Evolutionary conservation across 495 filamentous ascomycete genomes (phyloP).

Genomic region (Articulospora tetracladia): DNA sequence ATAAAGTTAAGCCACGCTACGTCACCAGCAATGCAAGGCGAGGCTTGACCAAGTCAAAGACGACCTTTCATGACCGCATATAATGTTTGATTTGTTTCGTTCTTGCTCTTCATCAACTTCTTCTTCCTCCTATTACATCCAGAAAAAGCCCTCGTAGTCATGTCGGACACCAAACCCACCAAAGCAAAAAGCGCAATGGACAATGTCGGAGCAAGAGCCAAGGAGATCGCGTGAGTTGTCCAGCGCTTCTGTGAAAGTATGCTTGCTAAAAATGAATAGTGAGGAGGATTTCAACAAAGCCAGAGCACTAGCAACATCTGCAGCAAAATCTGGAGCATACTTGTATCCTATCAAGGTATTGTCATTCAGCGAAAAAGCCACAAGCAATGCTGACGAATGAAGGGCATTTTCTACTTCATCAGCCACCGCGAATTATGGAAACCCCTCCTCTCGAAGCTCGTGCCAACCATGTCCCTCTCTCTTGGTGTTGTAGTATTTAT

Average conservation of each 20-base stretch:
- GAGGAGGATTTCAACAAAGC: conserved; percentile 55
- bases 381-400: not conserved
- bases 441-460: conserved; percentile 66
- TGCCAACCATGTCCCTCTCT: conserved; percentile 67
- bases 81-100: too few species aligned
- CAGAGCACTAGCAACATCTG: conserved; percentile 51
- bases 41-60: not conserved
- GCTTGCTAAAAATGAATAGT: conserved; percentile 26
- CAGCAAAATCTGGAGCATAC: conserved; percentile 71
- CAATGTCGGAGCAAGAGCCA: conserved; percentile 35
- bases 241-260: not conserved
- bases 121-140: too few species aligned
- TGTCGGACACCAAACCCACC: not conserved
- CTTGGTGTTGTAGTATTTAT: conserved; percentile 46
- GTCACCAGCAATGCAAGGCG: not conserved
- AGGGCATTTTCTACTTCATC: conserved; percentile 80
- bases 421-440: conserved; percentile 59
- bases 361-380: not conserved
- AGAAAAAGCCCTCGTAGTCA: not conserved
- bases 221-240: conserved; percentile 44
- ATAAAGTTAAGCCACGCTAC: not conserved
- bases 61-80: too few species aligned
- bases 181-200: conserved; percentile 18
- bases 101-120: too few species aligned
- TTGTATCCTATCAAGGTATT: conserved; percentile 79